Base-by-base conservation (phyloP, 2,329 filamentous ascomycete species). In the Alternaria conjuncta region DNA sequence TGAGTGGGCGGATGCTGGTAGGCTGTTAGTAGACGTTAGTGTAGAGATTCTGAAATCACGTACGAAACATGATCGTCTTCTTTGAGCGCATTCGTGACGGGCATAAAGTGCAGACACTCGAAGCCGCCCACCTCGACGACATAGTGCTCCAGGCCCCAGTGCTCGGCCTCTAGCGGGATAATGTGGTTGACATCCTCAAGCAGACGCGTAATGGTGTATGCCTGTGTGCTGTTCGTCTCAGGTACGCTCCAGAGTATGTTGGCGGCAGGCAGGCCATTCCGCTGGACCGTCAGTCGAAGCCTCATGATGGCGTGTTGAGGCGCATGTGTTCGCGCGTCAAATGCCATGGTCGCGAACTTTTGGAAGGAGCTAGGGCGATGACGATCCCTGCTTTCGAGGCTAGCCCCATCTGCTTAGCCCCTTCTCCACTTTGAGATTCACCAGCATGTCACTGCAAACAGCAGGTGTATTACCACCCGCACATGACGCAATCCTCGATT, bases 141-240 rank as follows among this genome's bases (percentile, higher is more conserved):
- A 79, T 98, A 98, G 77, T 97, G 93, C 74, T 97, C 94, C 4
- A 97, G 82, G 0, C 93, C 93, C 93, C 93, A 97, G 63, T 93
- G 85, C 44, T 86, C 85, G 60, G 90, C 89, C 81, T 97, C 94
- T 0, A 98, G 87, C 0, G 94, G 94, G 2, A 97, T 83, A 15
- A 92, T 86, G 46, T 92, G 88, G 79, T 96, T 94, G 69, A 97
- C 84, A 64, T 93, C 87, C 67, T 92, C 88, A 41, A 97, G 84
- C 3, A 97, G 86, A 69, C 91, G 88, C 28, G 92, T 87, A 64
- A 97, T 85, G 3, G 93, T 97, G 57, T 77, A 77, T 4, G 73
- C 70, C 23, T 75, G 65, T 3, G 74, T 57, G 65, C 74, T 74
- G 54, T 65, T 72, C 20, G 73, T 72, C n/a, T 78, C 71, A 61